Conservation (phyloP, 495 filamentous ascomycete species). For the Neohortaea acidophila region DNA sequence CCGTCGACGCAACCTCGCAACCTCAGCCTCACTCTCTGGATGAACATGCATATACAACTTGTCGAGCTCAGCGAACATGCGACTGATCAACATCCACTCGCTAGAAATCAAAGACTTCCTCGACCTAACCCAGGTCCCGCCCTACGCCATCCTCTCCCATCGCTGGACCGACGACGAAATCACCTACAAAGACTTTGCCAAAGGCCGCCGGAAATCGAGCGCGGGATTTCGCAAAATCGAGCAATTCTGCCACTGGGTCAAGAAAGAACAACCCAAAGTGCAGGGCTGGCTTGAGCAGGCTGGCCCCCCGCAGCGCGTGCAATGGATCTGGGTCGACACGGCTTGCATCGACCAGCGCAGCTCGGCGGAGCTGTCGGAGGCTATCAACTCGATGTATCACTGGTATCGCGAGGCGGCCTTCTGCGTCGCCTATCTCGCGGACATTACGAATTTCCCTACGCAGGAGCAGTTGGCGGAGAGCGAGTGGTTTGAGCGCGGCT, state of each 20-base stretch:
- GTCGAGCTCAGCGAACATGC: too few relatives aligned
- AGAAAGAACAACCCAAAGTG: not conserved
- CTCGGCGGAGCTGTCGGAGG: constrained; percentile 6
- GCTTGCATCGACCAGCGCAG: constrained; percentile 8
- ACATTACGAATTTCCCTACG: not conserved
- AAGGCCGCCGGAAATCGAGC: not conserved
- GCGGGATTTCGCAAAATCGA: constrained; percentile 4
- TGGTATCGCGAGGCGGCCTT: constrained; percentile 5
- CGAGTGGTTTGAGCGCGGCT: constrained; percentile 12
- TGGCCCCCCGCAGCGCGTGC: not conserved
- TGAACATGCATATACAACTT: too few relatives aligned
- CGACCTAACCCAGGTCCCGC: not conserved
- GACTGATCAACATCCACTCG: constrained; percentile 7
- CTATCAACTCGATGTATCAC: constrained; percentile 8
- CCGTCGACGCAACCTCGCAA: too few relatives aligned
- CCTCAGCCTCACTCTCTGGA: too few relatives aligned
- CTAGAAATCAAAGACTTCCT: constrained; percentile 9
- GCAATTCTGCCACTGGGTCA: constrained; percentile 1
- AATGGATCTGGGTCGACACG: constrained; percentile 3
- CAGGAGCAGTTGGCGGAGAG: constrained; percentile 1
- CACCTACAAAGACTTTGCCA: constrained; percentile 7
- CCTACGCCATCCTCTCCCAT: constrained; percentile 16
- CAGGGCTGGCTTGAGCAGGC: not conserved
- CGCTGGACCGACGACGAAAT: constrained; percentile 10
- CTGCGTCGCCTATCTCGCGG: constrained; percentile 6